Base-by-base conservation (phyloP, 352 stramenopile species). In the Nothophytophthora sp. region DNA sequence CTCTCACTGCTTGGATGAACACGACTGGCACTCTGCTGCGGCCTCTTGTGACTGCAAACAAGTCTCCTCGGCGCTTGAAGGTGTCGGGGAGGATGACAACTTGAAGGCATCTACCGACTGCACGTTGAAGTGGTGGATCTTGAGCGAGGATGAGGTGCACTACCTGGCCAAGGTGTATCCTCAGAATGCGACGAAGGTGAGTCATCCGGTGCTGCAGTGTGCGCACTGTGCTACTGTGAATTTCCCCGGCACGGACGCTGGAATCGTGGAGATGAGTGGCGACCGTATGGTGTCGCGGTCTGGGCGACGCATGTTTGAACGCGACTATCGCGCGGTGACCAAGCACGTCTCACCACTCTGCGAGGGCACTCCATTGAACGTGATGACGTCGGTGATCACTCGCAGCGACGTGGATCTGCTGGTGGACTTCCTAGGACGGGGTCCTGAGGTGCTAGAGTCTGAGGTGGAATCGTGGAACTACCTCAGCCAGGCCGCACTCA, bases 281-380 rank as follows among this genome's bases (percentile, higher is more conserved):
- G 67, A 89, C 42, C 70, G 74, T 24, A 90, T 92, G 81, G 53
- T 90, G 7, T 82, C 81, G 8, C 69, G 76, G 0, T 73, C 70
- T 1, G 81, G 81, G 4, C 76, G 81, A 12, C 78, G 81, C 32
- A 90, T 92, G 81, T 88, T 76, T 37, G 81, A 92, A 52, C 63
- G 81, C 29, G 81, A 92, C 50, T 92, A 92, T 55, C 76, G 81
- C 19, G 75, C 74, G 1, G 81, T 92, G 38, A 92, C 78, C 9
- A 87, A 88, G 53, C 81, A 92, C 38, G 78, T 90, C 13, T 90
- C 78, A 2, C 76, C 78, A 19, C 37, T 90, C 13, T 92, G 81
- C 42, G 76, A 92, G 47, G 78, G 81, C 13, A 92, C 81, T 0
- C 81, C 78, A 4, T 49, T 92, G 32, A 75, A 67, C 29, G 64